A percentile compares a stretch with the other conserved stretches of the same genome.
Conservation (phyloP, 2,329 filamentous ascomycete species). For the Colletotrichum camelliae region DNA sequence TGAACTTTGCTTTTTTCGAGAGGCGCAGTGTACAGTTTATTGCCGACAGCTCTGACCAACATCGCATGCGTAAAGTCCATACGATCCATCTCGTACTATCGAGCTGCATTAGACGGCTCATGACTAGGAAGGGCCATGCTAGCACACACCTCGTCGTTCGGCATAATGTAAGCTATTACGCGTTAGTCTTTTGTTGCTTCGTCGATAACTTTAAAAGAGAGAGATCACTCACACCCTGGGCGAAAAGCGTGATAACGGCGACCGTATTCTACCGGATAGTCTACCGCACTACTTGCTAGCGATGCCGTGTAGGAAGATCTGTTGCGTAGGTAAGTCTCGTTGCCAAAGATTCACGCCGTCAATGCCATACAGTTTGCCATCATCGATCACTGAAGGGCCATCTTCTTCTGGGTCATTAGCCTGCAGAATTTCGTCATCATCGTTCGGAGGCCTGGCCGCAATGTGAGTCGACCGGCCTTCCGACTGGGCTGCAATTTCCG, state of each 20-base stretch:
- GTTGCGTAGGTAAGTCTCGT: neutral
- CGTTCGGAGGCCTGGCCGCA: neutral
- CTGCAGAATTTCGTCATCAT: neutral
- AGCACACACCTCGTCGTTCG: neutral
- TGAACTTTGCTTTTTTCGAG: neutral
- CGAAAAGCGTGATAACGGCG: neutral
- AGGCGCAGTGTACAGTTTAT: neutral
- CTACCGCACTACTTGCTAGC: neutral
- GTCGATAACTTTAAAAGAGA: no score
- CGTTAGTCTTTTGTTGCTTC: neutral
- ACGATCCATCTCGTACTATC: neutral
- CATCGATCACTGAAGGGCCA: neutral
- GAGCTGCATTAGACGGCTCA: neutral
- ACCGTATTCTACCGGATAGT: neutral
- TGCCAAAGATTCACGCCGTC: neutral
- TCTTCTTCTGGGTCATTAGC: neutral
- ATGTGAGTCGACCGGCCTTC: neutral
- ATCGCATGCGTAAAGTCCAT: conserved; percentile 1
- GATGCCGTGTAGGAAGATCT: neutral
- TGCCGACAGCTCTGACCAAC: neutral
- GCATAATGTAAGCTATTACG: neutral
- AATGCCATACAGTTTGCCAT: neutral
- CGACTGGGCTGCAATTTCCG: rapidly evolving
- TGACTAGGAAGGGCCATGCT: no score
- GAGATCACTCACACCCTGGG: neutral